Evolutionary conservation across 2,329 filamentous ascomycete genomes (phyloP).

Genomic region (Epichloe sibirici): DNA sequence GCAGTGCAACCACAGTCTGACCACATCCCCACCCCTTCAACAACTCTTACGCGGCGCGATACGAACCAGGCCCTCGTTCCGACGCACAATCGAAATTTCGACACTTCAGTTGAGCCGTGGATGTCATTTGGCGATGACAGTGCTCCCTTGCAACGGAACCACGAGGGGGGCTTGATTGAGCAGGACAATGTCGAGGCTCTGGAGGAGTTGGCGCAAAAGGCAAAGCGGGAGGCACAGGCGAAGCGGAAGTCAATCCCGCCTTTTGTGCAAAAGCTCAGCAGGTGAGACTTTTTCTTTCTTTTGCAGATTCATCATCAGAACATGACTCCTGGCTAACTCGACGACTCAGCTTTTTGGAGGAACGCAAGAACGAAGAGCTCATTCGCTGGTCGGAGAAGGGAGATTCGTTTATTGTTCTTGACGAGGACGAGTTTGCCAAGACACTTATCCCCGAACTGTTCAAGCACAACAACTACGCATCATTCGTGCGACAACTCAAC

Average conservation of each 20-base stretch:
- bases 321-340: background rate
- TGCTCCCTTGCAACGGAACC: conserved; percentile 24
- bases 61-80: conserved; percentile 39
- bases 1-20: conserved; percentile 23
- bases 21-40: conserved; percentile 27
- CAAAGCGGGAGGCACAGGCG: conserved; percentile 75
- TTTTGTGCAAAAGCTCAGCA: conserved; percentile 96
- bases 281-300: conserved; percentile 40
- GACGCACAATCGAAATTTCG: conserved; percentile 27
- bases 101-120: conserved; percentile 28
- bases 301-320: background rate
- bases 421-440: conserved; percentile 98
- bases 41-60: conserved; percentile 39
- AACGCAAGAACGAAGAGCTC: conserved; percentile 82
- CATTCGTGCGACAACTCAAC: conserved; percentile 88
- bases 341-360: conserved; percentile 68
- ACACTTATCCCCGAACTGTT: conserved; percentile 94
- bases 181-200: conserved; percentile 66
- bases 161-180: conserved; percentile 28
- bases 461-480: conserved; percentile 98
- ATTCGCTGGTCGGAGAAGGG: conserved; percentile 97
- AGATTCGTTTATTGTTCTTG: conserved; percentile 89
- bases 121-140: conserved; percentile 29
- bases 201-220: conserved; percentile 65
- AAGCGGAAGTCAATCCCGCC: conserved; percentile 95